Conservation (phyloP, 1,139 yeast genomes). For the Hansenula sp. region DNA sequence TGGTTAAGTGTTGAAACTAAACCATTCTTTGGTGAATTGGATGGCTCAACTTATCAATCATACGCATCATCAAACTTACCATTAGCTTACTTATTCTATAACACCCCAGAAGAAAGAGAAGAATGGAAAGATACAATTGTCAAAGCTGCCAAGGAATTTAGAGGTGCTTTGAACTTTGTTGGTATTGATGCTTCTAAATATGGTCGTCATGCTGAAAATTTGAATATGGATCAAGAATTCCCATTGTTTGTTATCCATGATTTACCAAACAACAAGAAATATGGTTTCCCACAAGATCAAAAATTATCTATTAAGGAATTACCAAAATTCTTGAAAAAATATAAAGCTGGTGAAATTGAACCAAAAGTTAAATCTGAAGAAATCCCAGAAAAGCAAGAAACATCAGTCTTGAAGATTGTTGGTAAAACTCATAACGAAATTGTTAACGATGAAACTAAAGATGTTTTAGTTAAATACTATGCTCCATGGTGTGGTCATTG, state of each 20-base stretch:
- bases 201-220: conserved; percentile 86
- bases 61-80: conserved; percentile 76
- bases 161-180: conserved; percentile 84
- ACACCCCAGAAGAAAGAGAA: conserved; percentile 60
- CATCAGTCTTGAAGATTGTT: conserved; percentile 74
- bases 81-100: conserved; percentile 84
- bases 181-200: conserved; percentile 77
- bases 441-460: conserved; percentile 66
- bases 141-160: conserved; percentile 65
- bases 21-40: conserved; percentile 89
- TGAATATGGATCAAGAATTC: conserved; percentile 81
- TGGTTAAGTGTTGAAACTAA: conserved; percentile 69
- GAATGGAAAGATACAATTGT: conserved; percentile 47
- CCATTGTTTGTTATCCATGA: conserved; percentile 93
- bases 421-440: conserved; percentile 78
- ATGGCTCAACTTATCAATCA: conserved; percentile 71
- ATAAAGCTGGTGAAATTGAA: conserved; percentile 55
- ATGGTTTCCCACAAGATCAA: conserved; percentile 53
- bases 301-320: conserved; percentile 42
- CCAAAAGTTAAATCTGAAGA: conserved; percentile 85
- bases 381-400: conserved; percentile 74
- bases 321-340: conserved; percentile 60
- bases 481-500: conserved; percentile 99
- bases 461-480: conserved; percentile 87
- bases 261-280: conserved; percentile 62